Evolutionary conservation across 805 yeast genomes (phyloP).

Genomic region (Metschnikowia amazonensis): DNA sequence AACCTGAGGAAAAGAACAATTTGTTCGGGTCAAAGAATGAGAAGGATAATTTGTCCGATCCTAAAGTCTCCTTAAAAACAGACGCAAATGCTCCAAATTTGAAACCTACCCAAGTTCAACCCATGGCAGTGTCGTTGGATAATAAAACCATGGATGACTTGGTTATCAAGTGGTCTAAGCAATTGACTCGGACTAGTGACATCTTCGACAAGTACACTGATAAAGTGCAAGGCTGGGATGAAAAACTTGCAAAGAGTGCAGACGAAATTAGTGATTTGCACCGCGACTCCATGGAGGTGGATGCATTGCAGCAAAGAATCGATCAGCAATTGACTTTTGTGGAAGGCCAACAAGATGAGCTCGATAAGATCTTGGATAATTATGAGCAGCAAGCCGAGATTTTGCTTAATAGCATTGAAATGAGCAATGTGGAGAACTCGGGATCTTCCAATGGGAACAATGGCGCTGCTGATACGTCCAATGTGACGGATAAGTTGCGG

Average conservation of each 20-base stretch:
- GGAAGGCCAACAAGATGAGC: conserved; percentile 87
- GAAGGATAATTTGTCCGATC: conserved; percentile 18
- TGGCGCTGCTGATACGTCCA: conserved; percentile 23
- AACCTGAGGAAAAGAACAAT: conserved; percentile 8
- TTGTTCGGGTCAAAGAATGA: conserved; percentile 2
- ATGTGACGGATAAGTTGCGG: conserved; percentile 77
- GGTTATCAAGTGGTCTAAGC: conserved; percentile 89
- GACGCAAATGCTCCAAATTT: conserved; percentile 27
- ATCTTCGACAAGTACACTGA: conserved; percentile 73
- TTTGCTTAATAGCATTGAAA: conserved; percentile 38
- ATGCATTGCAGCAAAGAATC: conserved; percentile 75
- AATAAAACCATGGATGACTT: conserved; percentile 92
- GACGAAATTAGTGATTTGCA: conserved; percentile 77
- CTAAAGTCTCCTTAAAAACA: conserved; percentile 2
- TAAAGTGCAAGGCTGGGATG: conserved; percentile 83
- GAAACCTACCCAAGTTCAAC: conserved; percentile 54
- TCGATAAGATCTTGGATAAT: conserved; percentile 74
- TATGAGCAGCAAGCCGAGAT: conserved; percentile 73
- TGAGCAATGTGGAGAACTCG: conserved; percentile 17
- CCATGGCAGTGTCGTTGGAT: conserved; percentile 72
- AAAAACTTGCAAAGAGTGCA: conserved; percentile 75
- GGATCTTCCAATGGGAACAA: conserved; percentile 10
- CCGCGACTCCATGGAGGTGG: conserved; percentile 75
- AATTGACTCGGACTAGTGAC: conserved; percentile 65
- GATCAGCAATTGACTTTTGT: conserved; percentile 85